Conservation (phyloP, 176 grass and related monocot species). For the Avena insularis region DNA sequence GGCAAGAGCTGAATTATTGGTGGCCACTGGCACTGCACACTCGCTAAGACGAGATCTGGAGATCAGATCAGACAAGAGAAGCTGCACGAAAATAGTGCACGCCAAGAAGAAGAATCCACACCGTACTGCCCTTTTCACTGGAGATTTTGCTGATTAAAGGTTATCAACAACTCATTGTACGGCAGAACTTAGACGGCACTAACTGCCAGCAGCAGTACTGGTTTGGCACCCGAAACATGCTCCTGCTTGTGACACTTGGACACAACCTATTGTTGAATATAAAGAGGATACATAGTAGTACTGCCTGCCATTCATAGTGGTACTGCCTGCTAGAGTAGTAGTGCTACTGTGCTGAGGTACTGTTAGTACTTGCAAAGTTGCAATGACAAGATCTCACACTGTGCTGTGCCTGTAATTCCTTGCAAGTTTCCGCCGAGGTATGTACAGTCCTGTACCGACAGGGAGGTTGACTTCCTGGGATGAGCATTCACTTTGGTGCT, state of each 20-base stretch:
- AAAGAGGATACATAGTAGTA: too few relatives aligned
- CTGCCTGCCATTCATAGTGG: background rate
- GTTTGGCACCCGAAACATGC: background rate
- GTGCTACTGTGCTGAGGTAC: background rate
- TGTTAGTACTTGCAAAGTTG: background rate
- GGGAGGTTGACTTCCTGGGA: slow-evolving; percentile 43
- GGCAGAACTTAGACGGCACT: background rate
- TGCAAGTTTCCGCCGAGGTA: slow-evolving; percentile 15
- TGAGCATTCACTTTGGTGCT: slow-evolving; percentile 30
- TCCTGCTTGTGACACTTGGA: slow-evolving; percentile 34
- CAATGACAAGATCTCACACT: slow-evolving; percentile 32
- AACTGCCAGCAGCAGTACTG: background rate
- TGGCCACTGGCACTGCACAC: background rate
- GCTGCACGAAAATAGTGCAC: slow-evolving; percentile 11
- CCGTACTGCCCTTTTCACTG: background rate
- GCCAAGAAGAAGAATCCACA: slow-evolving; percentile 25
- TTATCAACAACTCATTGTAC: background rate
- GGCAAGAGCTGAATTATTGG: slow-evolving; percentile 30
- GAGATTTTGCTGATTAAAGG: slow-evolving; percentile 10
- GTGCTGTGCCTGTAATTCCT: slow-evolving; percentile 2
- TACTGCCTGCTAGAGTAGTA: background rate
- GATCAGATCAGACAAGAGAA: background rate
- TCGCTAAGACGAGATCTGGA: slow-evolving; percentile 20
- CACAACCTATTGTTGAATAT: background rate
- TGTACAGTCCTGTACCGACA: slow-evolving; percentile 10